Evolutionary conservation across 257 asterid genomes (phyloP).

Genomic region (Ajuga chamaepitys): DNA sequence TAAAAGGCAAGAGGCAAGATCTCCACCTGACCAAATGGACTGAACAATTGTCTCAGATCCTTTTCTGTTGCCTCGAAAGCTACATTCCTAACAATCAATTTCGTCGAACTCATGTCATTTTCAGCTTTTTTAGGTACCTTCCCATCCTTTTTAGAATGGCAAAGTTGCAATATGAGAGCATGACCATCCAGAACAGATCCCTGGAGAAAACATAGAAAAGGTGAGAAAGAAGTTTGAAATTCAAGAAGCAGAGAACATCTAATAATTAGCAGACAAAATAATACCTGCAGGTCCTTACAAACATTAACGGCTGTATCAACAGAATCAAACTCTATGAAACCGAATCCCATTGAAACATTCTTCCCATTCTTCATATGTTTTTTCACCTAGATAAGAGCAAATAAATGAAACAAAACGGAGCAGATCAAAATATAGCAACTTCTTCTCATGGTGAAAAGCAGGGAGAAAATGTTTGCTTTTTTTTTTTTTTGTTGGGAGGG

Average conservation of each 20-base stretch:
- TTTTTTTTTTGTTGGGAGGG: no score
- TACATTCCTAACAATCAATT: constrained; percentile 82
- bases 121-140: constrained; percentile 32
- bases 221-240: not conserved
- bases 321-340: constrained; percentile 82
- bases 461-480: no score
- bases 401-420: not conserved
- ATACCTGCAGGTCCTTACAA: constrained; percentile 80
- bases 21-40: constrained; percentile 87
- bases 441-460: not conserved
- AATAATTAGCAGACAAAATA: not conserved
- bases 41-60: constrained; percentile 77
- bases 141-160: constrained; percentile 66
- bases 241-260: not conserved
- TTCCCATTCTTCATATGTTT: constrained; percentile 87
- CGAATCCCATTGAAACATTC: constrained; percentile 87
- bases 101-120: constrained; percentile 69
- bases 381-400: constrained; percentile 51
- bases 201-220: constrained; percentile 28
- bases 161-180: constrained; percentile 80
- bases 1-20: not conserved
- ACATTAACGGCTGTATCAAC: constrained; percentile 66
- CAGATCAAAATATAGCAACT: not conserved
- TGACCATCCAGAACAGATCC: constrained; percentile 94
- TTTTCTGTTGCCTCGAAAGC: constrained; percentile 96